A percentile compares a stretch with the other conserved stretches of the same genome.
phyloP scores from a whole-genome alignment of 371 early-diverging fungal species.

The Gilbertella persicaria region DNA sequence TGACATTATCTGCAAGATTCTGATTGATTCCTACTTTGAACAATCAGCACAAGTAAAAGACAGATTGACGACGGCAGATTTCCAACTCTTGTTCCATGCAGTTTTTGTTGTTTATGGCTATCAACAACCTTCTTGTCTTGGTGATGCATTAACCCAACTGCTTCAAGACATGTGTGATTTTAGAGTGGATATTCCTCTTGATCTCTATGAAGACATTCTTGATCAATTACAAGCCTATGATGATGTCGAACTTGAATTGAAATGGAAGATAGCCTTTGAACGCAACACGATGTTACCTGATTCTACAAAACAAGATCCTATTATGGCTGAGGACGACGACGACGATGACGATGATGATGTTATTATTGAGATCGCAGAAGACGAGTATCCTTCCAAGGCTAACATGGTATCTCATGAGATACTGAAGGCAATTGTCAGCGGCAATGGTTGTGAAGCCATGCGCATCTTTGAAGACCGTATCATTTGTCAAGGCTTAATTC shows the following conservation, averaged over 20 bases:
- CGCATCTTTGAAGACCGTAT: conserved; percentile 23
- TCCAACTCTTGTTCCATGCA: background rate
- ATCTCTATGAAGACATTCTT: background rate
- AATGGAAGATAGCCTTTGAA: conserved; percentile 16
- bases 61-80: background rate
- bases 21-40: background rate
- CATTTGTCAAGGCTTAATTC: conserved; percentile 11
- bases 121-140: background rate
- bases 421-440: conserved; percentile 27
- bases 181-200: background rate
- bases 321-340: background rate
- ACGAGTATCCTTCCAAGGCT: conserved; percentile 3
- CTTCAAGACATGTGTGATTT: conserved; percentile 12
- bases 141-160: conserved; percentile 2
- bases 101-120: background rate
- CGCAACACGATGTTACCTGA: background rate
- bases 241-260: conserved; percentile 8
- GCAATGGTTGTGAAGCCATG: conserved; percentile 22
- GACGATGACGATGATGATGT: conserved; percentile 17
- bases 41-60: background rate
- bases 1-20: background rate
- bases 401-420: conserved; percentile 19
- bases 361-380: conserved; percentile 10
- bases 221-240: conserved; percentile 11
- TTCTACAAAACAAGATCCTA: background rate